Conservation (phyloP, 805 yeast species). For the Hanseniaspora singularis region DNA sequence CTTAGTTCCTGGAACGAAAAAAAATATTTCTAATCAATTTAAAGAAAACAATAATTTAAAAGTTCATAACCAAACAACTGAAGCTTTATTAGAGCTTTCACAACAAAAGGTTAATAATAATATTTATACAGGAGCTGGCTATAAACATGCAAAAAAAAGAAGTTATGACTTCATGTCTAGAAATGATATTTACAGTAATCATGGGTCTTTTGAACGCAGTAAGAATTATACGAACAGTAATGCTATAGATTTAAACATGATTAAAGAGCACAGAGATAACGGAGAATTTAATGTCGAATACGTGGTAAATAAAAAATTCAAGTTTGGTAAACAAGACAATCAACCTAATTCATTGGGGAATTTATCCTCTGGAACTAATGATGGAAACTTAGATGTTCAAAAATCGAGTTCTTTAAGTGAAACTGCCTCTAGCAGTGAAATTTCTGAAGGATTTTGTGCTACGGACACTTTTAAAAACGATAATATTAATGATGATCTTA, state of each 20-base stretch:
- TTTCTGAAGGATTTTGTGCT: too few species aligned
- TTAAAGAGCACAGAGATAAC: background rate
- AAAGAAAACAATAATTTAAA: too few species aligned
- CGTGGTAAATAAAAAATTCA: slow-evolving; percentile 10
- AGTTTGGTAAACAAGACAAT: background rate
- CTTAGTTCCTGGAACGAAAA: background rate
- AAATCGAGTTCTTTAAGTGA: background rate
- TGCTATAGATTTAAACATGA: background rate
- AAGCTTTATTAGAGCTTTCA: slow-evolving; percentile 3
- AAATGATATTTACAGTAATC: background rate
- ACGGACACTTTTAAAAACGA: too few species aligned
- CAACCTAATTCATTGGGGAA: background rate
- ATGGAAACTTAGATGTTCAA: background rate
- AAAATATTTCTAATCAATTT: background rate
- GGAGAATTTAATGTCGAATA: slow-evolving; percentile 4
- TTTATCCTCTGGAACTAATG: background rate
- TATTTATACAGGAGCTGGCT: too few species aligned
- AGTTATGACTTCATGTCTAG: slow-evolving; percentile 17
- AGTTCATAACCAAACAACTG: slow-evolving; percentile 1
- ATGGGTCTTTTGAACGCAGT: background rate
- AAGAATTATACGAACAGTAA: background rate
- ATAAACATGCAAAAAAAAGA: slow-evolving; percentile 17
- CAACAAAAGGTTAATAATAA: background rate
- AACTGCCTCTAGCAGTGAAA: background rate
- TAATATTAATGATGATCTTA: too few species aligned